Percentiles rank a stretch among this genome's conserved stretches.
Evolutionary conservation across 2,329 filamentous ascomycete genomes (phyloP).

Genomic region (Pseudogymnoascus pannorum): DNA sequence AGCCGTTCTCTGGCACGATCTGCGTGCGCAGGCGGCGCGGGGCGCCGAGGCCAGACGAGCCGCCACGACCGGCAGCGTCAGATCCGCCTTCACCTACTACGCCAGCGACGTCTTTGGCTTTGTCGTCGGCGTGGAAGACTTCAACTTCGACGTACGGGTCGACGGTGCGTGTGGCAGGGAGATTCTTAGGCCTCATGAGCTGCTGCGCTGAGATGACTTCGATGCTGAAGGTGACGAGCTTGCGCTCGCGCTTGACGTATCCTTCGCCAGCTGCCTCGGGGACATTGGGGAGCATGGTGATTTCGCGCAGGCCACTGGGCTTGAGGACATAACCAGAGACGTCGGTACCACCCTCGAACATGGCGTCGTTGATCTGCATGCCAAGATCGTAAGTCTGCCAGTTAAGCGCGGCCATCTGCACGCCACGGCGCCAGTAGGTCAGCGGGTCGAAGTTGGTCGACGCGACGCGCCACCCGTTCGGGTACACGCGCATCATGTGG

Average conservation of each 20-base stretch:
- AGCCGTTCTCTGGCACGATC: conserved; percentile 81
- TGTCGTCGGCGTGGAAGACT: conserved; percentile 89
- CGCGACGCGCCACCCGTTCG: conserved; percentile 69
- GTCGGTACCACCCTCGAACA: conserved; percentile 88
- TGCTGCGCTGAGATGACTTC: conserved; percentile 92
- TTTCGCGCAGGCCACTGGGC: conserved; percentile 73
- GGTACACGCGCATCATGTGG: conserved; percentile 90
- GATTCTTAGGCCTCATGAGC: conserved; percentile 71
- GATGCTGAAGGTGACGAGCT: conserved; percentile 76
- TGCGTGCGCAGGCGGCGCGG: conserved; percentile 73
- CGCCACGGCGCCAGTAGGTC: conserved; percentile 87
- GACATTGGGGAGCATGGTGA: conserved; percentile 50
- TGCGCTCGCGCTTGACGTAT: conserved; percentile 64
- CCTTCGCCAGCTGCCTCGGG: conserved; percentile 43
- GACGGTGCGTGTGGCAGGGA: conserved; percentile 66
- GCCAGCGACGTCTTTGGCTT: conserved; percentile 76
- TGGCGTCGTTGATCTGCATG: conserved; percentile 94
- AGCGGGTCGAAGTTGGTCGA: conserved; percentile 95
- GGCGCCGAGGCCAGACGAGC: conserved; percentile 59
- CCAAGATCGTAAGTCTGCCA: conserved; percentile 97
- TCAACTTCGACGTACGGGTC: conserved; percentile 95
- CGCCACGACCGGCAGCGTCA: conserved; percentile 56
- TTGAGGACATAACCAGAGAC: conserved; percentile 90
- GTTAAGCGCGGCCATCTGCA: conserved; percentile 96
- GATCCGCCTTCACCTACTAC: conserved; percentile 55